phyloP scores from a whole-genome alignment of 1,284 basidiomycete genomes.

The Volvariella surrecta region DNA sequence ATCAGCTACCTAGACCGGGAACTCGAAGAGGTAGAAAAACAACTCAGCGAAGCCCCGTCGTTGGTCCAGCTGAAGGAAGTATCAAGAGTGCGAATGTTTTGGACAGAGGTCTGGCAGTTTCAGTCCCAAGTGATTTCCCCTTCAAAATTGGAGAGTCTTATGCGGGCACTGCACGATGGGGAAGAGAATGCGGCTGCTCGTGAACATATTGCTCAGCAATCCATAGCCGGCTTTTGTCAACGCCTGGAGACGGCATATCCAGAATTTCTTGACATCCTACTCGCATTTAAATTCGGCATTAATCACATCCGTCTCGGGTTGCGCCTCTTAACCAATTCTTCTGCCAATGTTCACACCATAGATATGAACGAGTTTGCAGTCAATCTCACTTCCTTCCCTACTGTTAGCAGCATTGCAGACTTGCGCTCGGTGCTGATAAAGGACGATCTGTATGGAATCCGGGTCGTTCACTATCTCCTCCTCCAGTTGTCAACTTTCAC shows the following conservation, averaged over 20 bases:
- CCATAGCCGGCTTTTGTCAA: slow-evolving; percentile 54
- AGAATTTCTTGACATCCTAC: slow-evolving; percentile 64
- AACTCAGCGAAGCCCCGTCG: slow-evolving; percentile 16
- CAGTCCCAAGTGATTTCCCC: slow-evolving; percentile 41
- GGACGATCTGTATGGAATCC: neutral
- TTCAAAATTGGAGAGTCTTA: slow-evolving; percentile 37
- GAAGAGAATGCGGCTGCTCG: slow-evolving; percentile 33
- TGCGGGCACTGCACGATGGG: slow-evolving; percentile 22
- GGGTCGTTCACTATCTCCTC: slow-evolving; percentile 22
- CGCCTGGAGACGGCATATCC: slow-evolving; percentile 48
- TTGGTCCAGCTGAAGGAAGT: slow-evolving; percentile 38
- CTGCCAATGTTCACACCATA: slow-evolving; percentile 5
- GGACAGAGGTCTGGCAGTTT: slow-evolving; percentile 78
- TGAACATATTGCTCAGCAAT: slow-evolving; percentile 59
- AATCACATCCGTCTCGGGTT: slow-evolving; percentile 73
- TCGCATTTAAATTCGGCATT: slow-evolving; percentile 59
- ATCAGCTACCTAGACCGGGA: slow-evolving; percentile 34
- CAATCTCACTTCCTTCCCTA: slow-evolving; percentile 48
- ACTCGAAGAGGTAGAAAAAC: slow-evolving; percentile 22
- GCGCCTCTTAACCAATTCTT: slow-evolving; percentile 35
- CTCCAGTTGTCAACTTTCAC: slow-evolving; percentile 45
- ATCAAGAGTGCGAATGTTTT: slow-evolving; percentile 64
- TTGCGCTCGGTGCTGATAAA: slow-evolving; percentile 13
- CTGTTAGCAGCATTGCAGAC: slow-evolving; percentile 30
- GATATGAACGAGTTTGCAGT: slow-evolving; percentile 15